Conservation (phyloP, 1,139 yeast genomes). For the Yamadazyma triangularis region DNA sequence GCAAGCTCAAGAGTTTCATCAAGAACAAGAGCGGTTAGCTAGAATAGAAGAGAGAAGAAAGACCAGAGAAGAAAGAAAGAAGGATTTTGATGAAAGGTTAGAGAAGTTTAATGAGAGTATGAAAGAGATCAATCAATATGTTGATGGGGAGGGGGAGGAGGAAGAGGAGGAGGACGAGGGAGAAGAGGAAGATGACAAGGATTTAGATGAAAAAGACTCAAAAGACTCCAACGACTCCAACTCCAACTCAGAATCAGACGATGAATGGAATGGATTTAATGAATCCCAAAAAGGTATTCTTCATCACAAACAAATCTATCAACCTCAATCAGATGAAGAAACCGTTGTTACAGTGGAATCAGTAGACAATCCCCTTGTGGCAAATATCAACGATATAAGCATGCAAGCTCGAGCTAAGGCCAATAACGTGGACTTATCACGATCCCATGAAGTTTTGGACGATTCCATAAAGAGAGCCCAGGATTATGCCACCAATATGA, state of each 20-base stretch:
- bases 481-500: slow-evolving; percentile 66
- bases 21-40: slow-evolving; percentile 71
- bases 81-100: slow-evolving; percentile 59
- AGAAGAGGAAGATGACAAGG: slow-evolving; percentile 4
- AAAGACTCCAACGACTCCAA: too few species aligned
- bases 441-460: slow-evolving; percentile 57
- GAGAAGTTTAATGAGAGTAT: slow-evolving; percentile 54
- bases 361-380: slow-evolving; percentile 43
- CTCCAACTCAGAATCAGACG: too few species aligned
- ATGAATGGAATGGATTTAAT: too few species aligned
- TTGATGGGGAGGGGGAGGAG: slow-evolving; percentile 29
- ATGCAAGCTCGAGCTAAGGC: slow-evolving; percentile 54
- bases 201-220: too few species aligned
- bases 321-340: slow-evolving; percentile 46
- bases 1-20: slow-evolving; percentile 69
- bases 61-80: slow-evolving; percentile 64
- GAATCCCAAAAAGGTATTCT: slow-evolving; percentile 33
- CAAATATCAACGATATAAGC: slow-evolving; percentile 27
- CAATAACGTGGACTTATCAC: slow-evolving; percentile 59
- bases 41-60: slow-evolving; percentile 73
- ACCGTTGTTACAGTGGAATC: slow-evolving; percentile 62
- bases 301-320: slow-evolving; percentile 41
- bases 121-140: slow-evolving; percentile 35
- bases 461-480: slow-evolving; percentile 66
- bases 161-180: slow-evolving; percentile 34